These are phyloP conservation scores for Heteromeles arbutifolia DNA, from an alignment of 306 rosid species.

Conservation along the genomic window DNA sequence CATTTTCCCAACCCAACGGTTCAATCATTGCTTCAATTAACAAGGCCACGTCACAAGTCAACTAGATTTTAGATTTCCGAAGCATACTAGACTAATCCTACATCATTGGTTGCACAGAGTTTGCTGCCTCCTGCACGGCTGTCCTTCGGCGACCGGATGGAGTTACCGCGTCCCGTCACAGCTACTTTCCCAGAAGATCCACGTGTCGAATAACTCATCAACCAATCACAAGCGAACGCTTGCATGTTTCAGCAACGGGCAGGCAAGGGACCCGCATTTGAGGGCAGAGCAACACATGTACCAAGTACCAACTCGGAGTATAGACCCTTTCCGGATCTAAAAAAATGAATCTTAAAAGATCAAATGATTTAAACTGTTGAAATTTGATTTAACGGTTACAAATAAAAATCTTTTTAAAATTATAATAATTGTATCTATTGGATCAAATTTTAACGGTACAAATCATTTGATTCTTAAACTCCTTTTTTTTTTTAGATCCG, in stretches of 20 bases:
- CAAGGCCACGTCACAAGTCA: neutral
- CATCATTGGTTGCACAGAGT: neutral
- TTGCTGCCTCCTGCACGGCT: neutral
- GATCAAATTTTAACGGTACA: no score
- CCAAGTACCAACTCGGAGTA: neutral
- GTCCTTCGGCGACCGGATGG: neutral
- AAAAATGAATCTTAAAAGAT: no score
- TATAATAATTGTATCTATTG: no score
- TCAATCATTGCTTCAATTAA: neutral
- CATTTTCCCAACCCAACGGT: neutral
- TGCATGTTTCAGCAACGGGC: constrained; percentile 11
- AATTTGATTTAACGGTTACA: no score
- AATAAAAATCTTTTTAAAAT: no score
- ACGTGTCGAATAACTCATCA: constrained; percentile 1
- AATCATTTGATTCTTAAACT: no score
- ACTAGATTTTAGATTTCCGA: neutral
- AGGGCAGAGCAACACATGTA: neutral
- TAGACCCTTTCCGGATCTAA: no score
- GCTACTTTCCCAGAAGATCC: neutral
- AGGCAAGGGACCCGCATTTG: constrained; percentile 11
- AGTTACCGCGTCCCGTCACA: neutral
- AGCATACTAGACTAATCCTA: neutral
- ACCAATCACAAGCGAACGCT: constrained; percentile 17
- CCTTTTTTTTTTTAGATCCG: no score
- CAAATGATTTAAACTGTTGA: no score